Base-by-base conservation (phyloP, 2,329 filamentous ascomycete species). In the Trichoderma sp. region DNA sequence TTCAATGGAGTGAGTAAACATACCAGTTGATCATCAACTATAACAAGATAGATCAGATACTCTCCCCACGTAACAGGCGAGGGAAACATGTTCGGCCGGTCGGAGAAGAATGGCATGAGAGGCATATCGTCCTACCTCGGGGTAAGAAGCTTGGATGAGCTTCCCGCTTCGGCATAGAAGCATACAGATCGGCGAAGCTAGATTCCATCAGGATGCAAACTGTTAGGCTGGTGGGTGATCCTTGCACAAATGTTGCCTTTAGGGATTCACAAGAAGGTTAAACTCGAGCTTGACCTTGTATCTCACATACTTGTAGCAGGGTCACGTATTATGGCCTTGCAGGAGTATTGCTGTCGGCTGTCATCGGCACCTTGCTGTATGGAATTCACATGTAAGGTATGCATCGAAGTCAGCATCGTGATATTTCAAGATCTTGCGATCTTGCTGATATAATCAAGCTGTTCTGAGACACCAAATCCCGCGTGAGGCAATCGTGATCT, bases 131-230 rank as follows among this genome's bases (percentile, higher is more conserved):
- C 39, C 15, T 41, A 21, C 26, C 41, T 41, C 9, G 64, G 9
- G n/a, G 34, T 28, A 34, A 10, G 30, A 3, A 19, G n/a, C 14
- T 52, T 51, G 39, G 2, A 50, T 15, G 56, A 65, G 62, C 62
- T 67, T 55, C 65, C 62, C 26, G 48, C 55, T 65, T 65, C 19
- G 56, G 62, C 62, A 60, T 65, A 67, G 62, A 51, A 45, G 47
- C 9, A n/a, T 7, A 30, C 2, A 60, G 45, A 58, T 39, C 14
- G 51, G 39, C 30, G 51, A 41, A n/a, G 30, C 30, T 30, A 10
- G 47, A 19, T 57, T 43, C 44, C n/a, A 28, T 21, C 14, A 30
- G 2, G 24, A 14, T 41, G 5, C 34, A 39, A 41, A 12, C 15
- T 1, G 5, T 6, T 4, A 17, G 15, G 15, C 41, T 14, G 34